Percentiles rank a stretch among this genome's conserved stretches.
These are phyloP conservation scores for Calcarisporium arbuscula DNA, from an alignment of 2,329 filamentous ascomycete species.

Conservation along the genomic window DNA sequence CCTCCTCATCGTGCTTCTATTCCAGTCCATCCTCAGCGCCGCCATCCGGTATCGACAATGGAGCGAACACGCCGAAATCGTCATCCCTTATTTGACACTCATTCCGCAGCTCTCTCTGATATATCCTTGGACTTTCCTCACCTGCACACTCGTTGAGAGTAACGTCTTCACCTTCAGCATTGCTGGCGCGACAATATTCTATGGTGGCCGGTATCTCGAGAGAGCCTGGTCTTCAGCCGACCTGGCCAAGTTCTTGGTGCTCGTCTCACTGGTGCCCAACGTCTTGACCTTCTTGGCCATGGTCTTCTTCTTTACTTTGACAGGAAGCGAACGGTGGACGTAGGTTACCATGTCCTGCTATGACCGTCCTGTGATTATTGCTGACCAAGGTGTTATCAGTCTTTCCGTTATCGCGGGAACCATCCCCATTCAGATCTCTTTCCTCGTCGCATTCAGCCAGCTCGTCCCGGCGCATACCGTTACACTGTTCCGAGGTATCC, in stretches of 20 bases:
- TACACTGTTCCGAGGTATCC: slow-evolving; percentile 78
- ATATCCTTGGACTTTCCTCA: slow-evolving; percentile 90
- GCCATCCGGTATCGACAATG: slow-evolving; percentile 68
- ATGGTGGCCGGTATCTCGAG: slow-evolving; percentile 92
- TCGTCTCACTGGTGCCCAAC: slow-evolving; percentile 77
- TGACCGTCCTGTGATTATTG: neutral
- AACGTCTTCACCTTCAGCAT: slow-evolving; percentile 83
- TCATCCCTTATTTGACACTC: slow-evolving; percentile 81
- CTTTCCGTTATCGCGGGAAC: slow-evolving; percentile 81
- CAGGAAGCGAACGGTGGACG: slow-evolving; percentile 61
- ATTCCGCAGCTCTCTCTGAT: slow-evolving; percentile 76
- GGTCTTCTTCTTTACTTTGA: slow-evolving; percentile 66
- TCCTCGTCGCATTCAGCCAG: slow-evolving; percentile 96
- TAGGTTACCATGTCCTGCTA: slow-evolving; percentile 48
- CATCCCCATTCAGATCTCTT: slow-evolving; percentile 82
- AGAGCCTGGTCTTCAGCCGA: slow-evolving; percentile 90
- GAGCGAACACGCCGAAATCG: slow-evolving; percentile 55
- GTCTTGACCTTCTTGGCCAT: slow-evolving; percentile 66
- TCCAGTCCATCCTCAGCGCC: slow-evolving; percentile 77
- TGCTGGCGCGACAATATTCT: slow-evolving; percentile 73
- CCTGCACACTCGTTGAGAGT: slow-evolving; percentile 82
- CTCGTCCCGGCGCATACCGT: slow-evolving; percentile 96
- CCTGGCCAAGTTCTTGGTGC: slow-evolving; percentile 81
- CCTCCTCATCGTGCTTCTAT: slow-evolving; percentile 66
- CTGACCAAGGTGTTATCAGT: slow-evolving; percentile 43